These are phyloP conservation scores for Stylonectria norvegica DNA, from an alignment of 2,329 filamentous ascomycete genomes.

Conservation along the genomic window DNA sequence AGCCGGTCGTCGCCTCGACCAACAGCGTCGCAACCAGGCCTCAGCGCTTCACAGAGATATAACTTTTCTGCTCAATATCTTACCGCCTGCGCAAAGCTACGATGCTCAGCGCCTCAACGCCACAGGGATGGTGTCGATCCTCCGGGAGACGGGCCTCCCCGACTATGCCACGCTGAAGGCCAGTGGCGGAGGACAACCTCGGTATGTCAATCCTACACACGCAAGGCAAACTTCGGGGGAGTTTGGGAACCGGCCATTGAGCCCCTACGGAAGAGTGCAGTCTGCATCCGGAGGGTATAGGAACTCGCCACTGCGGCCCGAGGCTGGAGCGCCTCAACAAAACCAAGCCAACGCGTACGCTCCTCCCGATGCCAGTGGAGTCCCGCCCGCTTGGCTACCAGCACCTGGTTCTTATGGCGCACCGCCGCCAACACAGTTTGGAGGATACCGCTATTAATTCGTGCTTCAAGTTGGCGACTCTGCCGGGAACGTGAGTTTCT, in stretches of 20 bases:
- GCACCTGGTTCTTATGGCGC: conserved; percentile 30
- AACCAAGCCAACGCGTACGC: conserved; percentile 31
- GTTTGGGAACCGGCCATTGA: conserved; percentile 42
- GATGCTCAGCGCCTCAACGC: conserved; percentile 67
- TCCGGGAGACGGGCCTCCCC: conserved; percentile 66
- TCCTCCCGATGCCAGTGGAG: conserved; percentile 25
- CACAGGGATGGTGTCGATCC: conserved; percentile 66
- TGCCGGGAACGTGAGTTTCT: not conserved
- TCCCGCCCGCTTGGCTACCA: conserved; percentile 28
- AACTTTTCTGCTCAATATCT: conserved; percentile 64
- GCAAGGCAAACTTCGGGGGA: conserved; percentile 43
- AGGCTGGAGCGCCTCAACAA: conserved; percentile 30
- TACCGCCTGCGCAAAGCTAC: conserved; percentile 71
- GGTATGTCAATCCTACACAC: conserved; percentile 35
- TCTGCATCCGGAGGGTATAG: conserved; percentile 44
- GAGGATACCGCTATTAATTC: conserved; percentile 34
- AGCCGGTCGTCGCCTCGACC: conserved; percentile 78
- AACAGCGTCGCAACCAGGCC: conserved; percentile 63
- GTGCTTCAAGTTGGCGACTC: not conserved
- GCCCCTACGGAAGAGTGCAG: conserved; percentile 45
- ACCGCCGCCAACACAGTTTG: conserved; percentile 34
- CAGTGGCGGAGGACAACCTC: conserved; percentile 35
- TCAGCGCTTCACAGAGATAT: conserved; percentile 71
- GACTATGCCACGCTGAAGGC: conserved; percentile 55
- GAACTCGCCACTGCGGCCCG: conserved; percentile 51